A percentile compares a stretch with the other conserved stretches of the same genome.
These are phyloP conservation scores for Moniliella sp. DNA, from an alignment of 1,284 basidiomycete genomes.

Conservation along the genomic window DNA sequence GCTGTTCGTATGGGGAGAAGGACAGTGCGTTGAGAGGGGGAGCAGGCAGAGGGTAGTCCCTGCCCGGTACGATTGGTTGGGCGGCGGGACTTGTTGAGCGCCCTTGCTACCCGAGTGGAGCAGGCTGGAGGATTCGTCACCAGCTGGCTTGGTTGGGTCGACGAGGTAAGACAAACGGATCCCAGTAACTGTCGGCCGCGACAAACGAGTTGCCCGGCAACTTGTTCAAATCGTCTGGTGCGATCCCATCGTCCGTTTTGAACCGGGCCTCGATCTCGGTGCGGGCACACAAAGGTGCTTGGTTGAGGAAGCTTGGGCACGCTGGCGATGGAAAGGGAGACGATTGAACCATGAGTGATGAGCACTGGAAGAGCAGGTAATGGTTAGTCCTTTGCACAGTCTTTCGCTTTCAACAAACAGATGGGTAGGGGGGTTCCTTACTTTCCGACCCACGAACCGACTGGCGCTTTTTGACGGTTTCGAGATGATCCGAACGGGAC, in stretches of 20 bases:
- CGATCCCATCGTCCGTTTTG: no score
- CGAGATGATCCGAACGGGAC: conserved; percentile 77
- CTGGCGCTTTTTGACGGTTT: conserved; percentile 60
- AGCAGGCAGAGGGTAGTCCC: conserved; percentile 45
- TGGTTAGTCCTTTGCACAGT: background rate
- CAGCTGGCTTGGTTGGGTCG: conserved; percentile 54
- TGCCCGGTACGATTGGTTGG: background rate
- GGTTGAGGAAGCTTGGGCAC: conserved; percentile 49
- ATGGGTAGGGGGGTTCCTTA: conserved; percentile 3
- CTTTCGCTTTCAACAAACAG: no score
- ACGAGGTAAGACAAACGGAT: conserved; percentile 63
- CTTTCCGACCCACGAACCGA: conserved; percentile 57
- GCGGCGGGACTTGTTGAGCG: background rate
- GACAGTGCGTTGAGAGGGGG: conserved; percentile 70
- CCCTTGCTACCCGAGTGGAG: no score
- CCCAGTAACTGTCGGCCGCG: no score
- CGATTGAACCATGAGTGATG: conserved; percentile 81
- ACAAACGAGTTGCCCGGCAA: no score
- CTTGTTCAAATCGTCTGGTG: no score
- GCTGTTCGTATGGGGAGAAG: conserved; percentile 36
- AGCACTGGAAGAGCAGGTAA: conserved; percentile 39
- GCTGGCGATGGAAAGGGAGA: conserved; percentile 82
- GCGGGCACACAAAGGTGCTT: conserved; percentile 87
- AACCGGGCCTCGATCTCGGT: no score
- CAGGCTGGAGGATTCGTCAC: background rate